Evolutionary conservation across 352 stramenopile genomes (phyloP).

Genomic region (Phytophthora foliorum): DNA sequence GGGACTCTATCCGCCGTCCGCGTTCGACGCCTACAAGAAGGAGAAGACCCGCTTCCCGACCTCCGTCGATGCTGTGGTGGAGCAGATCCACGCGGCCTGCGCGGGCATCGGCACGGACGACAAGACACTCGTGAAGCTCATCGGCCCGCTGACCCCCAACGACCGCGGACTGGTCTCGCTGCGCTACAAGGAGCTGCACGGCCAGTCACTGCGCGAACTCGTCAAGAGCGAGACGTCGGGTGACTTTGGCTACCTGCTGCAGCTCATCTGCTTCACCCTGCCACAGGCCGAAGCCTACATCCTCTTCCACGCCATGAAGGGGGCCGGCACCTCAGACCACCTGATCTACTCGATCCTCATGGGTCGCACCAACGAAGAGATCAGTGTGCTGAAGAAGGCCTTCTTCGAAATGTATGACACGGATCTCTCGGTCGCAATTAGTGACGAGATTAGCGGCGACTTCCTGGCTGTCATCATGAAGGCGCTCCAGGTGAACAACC

Average conservation of each 20-base stretch:
- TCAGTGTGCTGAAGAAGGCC: slow-evolving; percentile 58
- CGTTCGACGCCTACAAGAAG: slow-evolving; percentile 75
- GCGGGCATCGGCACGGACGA: slow-evolving; percentile 75
- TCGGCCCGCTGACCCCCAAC: slow-evolving; percentile 55
- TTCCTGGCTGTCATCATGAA: slow-evolving; percentile 66
- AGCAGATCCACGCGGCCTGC: slow-evolving; percentile 77
- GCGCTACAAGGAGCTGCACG: slow-evolving; percentile 71
- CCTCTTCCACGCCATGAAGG: slow-evolving; percentile 70
- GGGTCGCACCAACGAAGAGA: slow-evolving; percentile 63
- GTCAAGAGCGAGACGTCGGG: slow-evolving; percentile 77
- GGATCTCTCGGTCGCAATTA: slow-evolving; percentile 59
- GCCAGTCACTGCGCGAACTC: slow-evolving; percentile 55
- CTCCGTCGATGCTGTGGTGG: slow-evolving; percentile 56
- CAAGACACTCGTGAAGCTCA: slow-evolving; percentile 59
- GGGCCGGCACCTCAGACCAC: slow-evolving; percentile 63
- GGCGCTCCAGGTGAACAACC: slow-evolving; percentile 44
- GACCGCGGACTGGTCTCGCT: slow-evolving; percentile 59
- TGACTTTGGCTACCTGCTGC: slow-evolving; percentile 66
- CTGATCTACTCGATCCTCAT: slow-evolving; percentile 70
- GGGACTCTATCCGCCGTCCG: slow-evolving; percentile 66
- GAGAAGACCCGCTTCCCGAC: slow-evolving; percentile 53
- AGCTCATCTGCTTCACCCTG: slow-evolving; percentile 63
- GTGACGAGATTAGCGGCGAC: slow-evolving; percentile 55
- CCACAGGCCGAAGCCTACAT: slow-evolving; percentile 72
- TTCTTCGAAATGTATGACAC: slow-evolving; percentile 66